Evolutionary conservation across 441 rosid species (phyloP).

Genomic region (Manihot esculenta): DNA sequence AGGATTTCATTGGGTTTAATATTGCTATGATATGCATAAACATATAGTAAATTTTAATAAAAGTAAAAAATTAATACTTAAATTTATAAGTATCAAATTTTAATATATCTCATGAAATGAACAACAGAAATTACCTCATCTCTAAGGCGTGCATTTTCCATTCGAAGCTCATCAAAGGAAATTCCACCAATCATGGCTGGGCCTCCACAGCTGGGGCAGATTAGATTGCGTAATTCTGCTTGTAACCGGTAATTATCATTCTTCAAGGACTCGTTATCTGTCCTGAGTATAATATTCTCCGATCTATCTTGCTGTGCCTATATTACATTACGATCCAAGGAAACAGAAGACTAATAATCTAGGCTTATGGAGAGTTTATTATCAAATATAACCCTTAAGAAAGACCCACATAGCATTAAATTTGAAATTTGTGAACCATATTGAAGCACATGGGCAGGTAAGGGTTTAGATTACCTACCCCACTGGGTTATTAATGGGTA

Average conservation of each 20-base stretch:
- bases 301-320: constrained; percentile 91
- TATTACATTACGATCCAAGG: background rate
- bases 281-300: constrained; percentile 68
- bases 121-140: constrained; percentile 70
- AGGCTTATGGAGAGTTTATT: background rate
- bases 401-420: constrained; percentile 19
- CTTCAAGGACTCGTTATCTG: constrained; percentile 76
- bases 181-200: constrained; percentile 65
- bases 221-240: constrained; percentile 59
- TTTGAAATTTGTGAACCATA: constrained; percentile 17
- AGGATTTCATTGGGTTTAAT: no score
- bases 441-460: constrained; percentile 40
- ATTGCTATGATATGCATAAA: background rate
- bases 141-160: constrained; percentile 80
- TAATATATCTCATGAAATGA: no score
- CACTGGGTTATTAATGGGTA: constrained; percentile 31
- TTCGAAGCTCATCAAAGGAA: constrained; percentile 69
- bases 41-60: background rate
- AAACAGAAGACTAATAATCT: background rate
- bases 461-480: constrained; percentile 32
- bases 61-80: no score
- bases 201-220: constrained; percentile 80
- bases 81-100: background rate
- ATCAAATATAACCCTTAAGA: constrained; percentile 8
- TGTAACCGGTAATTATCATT: constrained; percentile 71